Evolutionary conservation across 225 moss, liverwort and hornwort species (phyloP).

Genomic region (Thuidium tamariscinum): DNA sequence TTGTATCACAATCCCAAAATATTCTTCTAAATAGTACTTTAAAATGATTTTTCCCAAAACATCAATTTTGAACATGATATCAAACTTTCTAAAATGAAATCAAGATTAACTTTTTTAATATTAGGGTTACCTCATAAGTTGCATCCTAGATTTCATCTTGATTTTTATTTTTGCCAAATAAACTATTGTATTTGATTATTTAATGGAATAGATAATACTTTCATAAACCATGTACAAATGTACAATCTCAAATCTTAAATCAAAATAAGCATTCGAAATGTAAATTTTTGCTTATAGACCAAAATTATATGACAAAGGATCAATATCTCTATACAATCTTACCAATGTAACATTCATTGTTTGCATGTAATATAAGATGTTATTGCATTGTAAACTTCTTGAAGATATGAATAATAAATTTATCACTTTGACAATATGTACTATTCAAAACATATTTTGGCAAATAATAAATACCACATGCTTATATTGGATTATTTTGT

Average conservation of each 20-base stretch:
- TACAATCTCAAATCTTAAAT: neutral
- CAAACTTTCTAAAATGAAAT: too few species aligned
- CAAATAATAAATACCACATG: neutral
- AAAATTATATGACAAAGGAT: neutral
- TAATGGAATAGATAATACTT: neutral
- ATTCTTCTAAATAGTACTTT: too few species aligned
- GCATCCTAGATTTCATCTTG: neutral
- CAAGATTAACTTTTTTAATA: too few species aligned
- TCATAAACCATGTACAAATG: neutral
- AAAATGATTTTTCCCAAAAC: too few species aligned
- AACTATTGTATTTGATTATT: neutral
- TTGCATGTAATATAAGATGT: neutral
- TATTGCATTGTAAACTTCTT: neutral
- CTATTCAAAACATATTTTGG: neutral
- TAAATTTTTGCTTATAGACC: neutral
- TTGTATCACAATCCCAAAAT: too few species aligned
- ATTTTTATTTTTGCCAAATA: neutral
- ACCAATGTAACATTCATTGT: fast-evolving
- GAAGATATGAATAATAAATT: neutral
- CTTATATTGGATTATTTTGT: neutral
- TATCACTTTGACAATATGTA: neutral
- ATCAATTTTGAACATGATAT: too few species aligned
- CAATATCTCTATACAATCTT: neutral
- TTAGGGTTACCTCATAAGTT: too few species aligned
- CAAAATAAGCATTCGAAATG: neutral